Evolutionary conservation across 176 grass and related monocot species (phyloP), one percentile per base, ranked within the genome.

Genomic region (Phragmites australis): DNA sequence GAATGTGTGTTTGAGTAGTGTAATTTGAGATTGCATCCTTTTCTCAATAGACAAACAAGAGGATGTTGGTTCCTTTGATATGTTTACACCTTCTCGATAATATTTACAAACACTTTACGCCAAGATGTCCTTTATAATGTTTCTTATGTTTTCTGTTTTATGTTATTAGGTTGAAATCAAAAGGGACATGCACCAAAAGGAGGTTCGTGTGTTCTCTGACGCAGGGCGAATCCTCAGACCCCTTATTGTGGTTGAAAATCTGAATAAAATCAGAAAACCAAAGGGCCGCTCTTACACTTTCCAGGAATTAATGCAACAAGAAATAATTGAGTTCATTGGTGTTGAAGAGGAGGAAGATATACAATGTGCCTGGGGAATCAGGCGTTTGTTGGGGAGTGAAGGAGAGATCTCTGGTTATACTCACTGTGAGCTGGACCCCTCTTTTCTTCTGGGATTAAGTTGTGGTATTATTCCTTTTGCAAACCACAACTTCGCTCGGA

Each of bases 271-370:
- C 65, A 88, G 57, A 82, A 88, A 84, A 52, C 83, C 78, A 1
- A 98, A 98, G 65, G 90, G 90, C 32, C 37, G 69, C 26, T 45
- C 55, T 10, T 87, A 76, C 67, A 85, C 92, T 49, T 98, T 98
- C 82, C 83, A 93, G 47, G 83, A 74, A 77, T 63, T 98, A 72
- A 75, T 94, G 83, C 92, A 98, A 42, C 90, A 98, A 84, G 92
- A 89, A 93, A 89, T 98, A 65, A 85, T 94, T 49, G 95, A 98
- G 83, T 83, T 89, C 31, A 91, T 98, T 77, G 92, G 95, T 54
- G 92, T 98, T 54, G 92, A 98, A 85, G 95, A 98, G 74, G 95
- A 98, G 74, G 92, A 98, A 77, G 92, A 98, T 77, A 88, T 90
- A 60, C 75, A 79, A 71, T 87, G 84, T 62, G 96, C 96, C 25